Conservation (phyloP, 2,329 filamentous ascomycete genomes). For the Pseudopyricularia javanii region DNA sequence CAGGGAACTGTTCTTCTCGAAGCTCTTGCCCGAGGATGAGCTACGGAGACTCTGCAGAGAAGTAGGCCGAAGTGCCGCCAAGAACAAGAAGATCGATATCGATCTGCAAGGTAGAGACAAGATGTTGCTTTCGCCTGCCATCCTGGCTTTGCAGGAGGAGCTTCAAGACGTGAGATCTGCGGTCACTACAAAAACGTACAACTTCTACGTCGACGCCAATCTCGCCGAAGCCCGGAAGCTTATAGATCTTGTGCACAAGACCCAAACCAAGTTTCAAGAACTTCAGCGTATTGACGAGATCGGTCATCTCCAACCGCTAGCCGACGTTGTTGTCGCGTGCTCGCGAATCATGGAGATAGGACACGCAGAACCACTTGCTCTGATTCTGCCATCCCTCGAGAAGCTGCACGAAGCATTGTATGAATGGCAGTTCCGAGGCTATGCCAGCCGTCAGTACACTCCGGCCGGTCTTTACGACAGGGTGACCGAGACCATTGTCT, state of each 20-base stretch:
- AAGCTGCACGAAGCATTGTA: conserved; percentile 76
- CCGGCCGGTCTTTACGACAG: conserved; percentile 60
- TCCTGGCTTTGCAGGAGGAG: conserved; percentile 54
- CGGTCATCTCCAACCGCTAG: conserved; percentile 60
- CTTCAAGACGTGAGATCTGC: conserved; percentile 14
- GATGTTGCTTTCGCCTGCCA: conserved; percentile 50
- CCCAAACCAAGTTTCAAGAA: conserved; percentile 60
- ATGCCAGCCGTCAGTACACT: conserved; percentile 70
- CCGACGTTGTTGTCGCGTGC: conserved; percentile 66
- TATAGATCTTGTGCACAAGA: conserved; percentile 53
- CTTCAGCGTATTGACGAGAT: conserved; percentile 57
- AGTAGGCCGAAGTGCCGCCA: not conserved
- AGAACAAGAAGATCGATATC: not conserved
- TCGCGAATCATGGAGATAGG: conserved; percentile 63
- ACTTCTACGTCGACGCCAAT: conserved; percentile 83
- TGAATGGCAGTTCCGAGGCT: conserved; percentile 81
- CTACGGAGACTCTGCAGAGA: conserved; percentile 29
- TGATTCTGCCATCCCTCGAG: conserved; percentile 75
- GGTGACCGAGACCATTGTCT: conserved; percentile 69
- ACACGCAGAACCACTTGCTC: conserved; percentile 74
- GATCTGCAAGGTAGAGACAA: conserved; percentile 24
- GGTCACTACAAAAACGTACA: conserved; percentile 40
- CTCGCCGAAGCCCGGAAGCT: conserved; percentile 63
- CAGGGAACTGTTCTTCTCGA: conserved; percentile 34
- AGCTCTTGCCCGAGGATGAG: conserved; percentile 24